Evolutionary conservation across 1,284 basidiomycete species (phyloP).

Genomic region (Puccinia triticina): DNA sequence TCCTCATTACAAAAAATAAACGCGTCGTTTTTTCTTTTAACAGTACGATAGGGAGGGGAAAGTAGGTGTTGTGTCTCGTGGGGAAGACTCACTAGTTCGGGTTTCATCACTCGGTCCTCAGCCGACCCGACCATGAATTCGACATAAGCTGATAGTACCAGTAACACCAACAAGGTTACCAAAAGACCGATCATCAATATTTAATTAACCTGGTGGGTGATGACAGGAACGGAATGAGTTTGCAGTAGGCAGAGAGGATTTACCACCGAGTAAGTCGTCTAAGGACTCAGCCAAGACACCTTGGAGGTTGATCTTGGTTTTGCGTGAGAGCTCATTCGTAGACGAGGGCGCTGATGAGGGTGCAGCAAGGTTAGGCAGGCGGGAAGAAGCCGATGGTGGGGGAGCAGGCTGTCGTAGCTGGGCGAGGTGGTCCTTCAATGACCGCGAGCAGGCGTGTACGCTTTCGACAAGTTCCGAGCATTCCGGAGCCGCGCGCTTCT

Average conservation of each 20-base stretch:
- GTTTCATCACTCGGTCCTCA: constrained; percentile 17
- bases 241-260: no score
- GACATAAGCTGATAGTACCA: neutral
- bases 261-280: constrained; percentile 7
- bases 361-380: neutral
- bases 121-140: neutral
- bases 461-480: constrained; percentile 6
- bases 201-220: neutral
- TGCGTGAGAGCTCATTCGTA: neutral
- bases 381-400: neutral
- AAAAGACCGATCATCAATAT: neutral
- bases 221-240: no score
- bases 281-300: neutral
- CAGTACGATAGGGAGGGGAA: neutral
- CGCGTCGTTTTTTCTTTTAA: neutral
- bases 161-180: neutral
- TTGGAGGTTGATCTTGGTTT: constrained; percentile 7
- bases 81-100: neutral
- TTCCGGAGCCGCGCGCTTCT: neutral
- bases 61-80: neutral
- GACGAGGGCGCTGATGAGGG: neutral
- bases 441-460: neutral
- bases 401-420: neutral
- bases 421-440: neutral
- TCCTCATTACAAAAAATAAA: neutral